Base-by-base conservation (phyloP, 139 green algal species). In the Tetradesmus obliquus region DNA sequence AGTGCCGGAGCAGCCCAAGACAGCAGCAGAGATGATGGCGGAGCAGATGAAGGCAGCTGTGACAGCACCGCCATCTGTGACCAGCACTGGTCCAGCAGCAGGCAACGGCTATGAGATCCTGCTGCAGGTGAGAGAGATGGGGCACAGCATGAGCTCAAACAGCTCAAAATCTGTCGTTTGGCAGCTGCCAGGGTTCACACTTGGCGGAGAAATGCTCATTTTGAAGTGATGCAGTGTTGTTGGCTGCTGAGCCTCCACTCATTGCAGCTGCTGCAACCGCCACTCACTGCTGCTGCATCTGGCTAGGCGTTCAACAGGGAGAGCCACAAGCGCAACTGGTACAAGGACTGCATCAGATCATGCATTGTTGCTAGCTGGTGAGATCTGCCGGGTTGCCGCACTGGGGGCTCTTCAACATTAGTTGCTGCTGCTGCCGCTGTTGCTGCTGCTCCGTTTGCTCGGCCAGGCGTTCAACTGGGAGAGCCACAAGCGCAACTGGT, bases 401-500 rank as follows among this genome's bases (percentile, higher is more conserved):
- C 66, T 74, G 22, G n/a, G 20, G 17, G 69, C 69, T 79, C 7
- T 19, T 3, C 69, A n/a, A 79, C 57, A 79, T 8, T 79, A n/a
- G 6, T 79, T 19, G 9, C 69, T 32, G 69, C 9, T 8, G 3
- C 9, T 22, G 69, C 69, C 69, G 69, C 69, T n/a, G 69, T 8
- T 79, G 69, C 69, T n/a, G 69, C 69, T 19, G 69, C 57, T 79
- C 69, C 5, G 3, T 22, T n/a, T 79, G 69, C 6, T n/a, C 3
- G 8, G 69, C 69, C 93, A 97, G 95, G 97, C 89, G 62, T 99
- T 99, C 95, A 99, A 99, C 94, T 99, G 98, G 98, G 98, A 99
- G 93, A 97, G 93, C 10, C 95, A 95, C 91, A 96, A 97, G 92
- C 93, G 97, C 71, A 7, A 84, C 79, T 97, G 95, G 95, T 96